Conservation (phyloP, 2,329 filamentous ascomycete genomes). For the Neonectria magnoliae region DNA sequence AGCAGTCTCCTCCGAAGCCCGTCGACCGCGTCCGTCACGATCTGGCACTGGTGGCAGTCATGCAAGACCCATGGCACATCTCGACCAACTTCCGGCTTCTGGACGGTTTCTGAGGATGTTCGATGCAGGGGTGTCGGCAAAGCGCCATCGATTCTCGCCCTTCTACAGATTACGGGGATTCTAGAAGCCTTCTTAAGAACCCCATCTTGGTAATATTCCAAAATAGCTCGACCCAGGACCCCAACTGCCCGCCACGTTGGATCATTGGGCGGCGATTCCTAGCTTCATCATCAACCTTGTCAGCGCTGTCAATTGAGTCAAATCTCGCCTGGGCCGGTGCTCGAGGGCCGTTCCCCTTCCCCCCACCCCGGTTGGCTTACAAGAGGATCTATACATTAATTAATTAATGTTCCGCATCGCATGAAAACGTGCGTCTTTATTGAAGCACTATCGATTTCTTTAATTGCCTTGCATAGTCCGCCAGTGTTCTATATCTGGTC, state of each 20-base stretch:
- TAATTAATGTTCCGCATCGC: neutral
- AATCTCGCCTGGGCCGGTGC: neutral
- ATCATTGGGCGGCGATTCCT: slow-evolving; percentile 1
- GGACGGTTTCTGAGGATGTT: slow-evolving; percentile 37
- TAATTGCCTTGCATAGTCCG: neutral
- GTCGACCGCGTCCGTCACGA: slow-evolving; percentile 35
- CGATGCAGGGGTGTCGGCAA: slow-evolving; percentile 35
- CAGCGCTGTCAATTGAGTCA: slow-evolving; percentile 5
- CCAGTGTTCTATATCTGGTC: neutral
- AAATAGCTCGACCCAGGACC: slow-evolving; percentile 14
- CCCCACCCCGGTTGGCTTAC: neutral
- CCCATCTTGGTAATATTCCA: slow-evolving; percentile 12
- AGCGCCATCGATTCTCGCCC: neutral
- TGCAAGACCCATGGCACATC: slow-evolving; percentile 20
- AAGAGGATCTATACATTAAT: neutral
- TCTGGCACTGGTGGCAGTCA: slow-evolving; percentile 19
- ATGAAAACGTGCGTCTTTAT: slow-evolving; percentile 15
- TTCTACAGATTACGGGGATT: slow-evolving; percentile 37
- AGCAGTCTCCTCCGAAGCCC: slow-evolving; percentile 39
- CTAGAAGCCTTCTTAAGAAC: slow-evolving; percentile 37
- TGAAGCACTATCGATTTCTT: slow-evolving; percentile 12
- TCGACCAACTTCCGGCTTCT: slow-evolving; percentile 19
- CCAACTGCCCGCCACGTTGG: neutral
- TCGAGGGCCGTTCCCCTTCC: neutral
- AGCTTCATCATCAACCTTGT: neutral